Percentiles rank a stretch among this genome's conserved stretches.
phyloP scores from a whole-genome alignment of 768 basidiomycete species.

The Termitomyces sp. region DNA sequence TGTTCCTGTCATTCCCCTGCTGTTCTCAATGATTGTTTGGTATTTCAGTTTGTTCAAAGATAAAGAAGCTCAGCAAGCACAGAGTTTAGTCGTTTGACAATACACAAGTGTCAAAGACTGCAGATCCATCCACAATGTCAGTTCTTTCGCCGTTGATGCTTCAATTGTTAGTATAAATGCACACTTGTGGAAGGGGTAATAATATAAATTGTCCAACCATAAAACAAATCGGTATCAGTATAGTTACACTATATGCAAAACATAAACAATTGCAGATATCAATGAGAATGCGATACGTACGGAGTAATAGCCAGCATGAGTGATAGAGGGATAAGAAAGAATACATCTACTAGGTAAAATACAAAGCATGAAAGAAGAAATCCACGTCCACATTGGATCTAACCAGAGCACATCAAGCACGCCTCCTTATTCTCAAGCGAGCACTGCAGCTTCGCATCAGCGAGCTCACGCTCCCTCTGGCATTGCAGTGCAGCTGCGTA shows the following conservation, averaged over 20 bases:
- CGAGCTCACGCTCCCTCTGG: constrained; percentile 70
- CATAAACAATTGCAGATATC: background rate
- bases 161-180: no score
- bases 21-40: no score
- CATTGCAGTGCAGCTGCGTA: constrained; percentile 76
- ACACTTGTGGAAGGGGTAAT: no score
- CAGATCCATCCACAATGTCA: no score
- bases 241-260: background rate
- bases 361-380: constrained; percentile 2
- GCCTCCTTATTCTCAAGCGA: constrained; percentile 94
- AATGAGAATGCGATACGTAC: background rate
- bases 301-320: background rate
- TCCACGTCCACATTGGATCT: background rate
- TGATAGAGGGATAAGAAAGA: background rate
- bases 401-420: constrained; percentile 90
- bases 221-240: background rate
- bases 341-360: constrained; percentile 7
- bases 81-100: no score
- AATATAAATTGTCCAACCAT: no score
- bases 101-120: no score
- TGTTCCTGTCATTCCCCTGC: no score
- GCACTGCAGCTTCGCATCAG: constrained; percentile 79
- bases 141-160: no score
- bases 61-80: background rate
- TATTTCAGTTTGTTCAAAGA: background rate